Evolutionary conservation across 306 rosid genomes (phyloP).

Genomic region (Pyrus bretschneideri): DNA sequence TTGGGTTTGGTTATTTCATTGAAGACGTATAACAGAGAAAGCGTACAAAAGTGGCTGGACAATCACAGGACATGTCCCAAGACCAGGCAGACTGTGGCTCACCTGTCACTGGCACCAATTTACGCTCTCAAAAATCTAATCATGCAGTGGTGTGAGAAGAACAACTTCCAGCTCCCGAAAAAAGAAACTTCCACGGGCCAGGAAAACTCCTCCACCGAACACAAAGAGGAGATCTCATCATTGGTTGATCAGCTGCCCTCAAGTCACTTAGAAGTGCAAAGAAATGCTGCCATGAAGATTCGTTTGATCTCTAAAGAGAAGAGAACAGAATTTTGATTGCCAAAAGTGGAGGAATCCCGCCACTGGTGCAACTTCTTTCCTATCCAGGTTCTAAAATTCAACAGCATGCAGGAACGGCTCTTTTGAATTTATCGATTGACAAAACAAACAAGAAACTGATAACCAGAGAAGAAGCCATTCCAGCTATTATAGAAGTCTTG

Average conservation of each 20-base stretch:
- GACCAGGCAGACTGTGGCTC: constrained; percentile 34
- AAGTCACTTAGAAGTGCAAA: constrained; percentile 43
- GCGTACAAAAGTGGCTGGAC: constrained; percentile 71
- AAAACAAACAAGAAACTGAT: constrained; percentile 53
- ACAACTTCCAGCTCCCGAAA: constrained; percentile 45
- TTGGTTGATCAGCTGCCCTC: constrained; percentile 48
- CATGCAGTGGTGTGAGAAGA: constrained; percentile 53
- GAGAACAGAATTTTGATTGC: constrained; percentile 57
- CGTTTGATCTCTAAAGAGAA: constrained; percentile 60
- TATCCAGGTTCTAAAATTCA: constrained; percentile 66
- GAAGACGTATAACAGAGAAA: constrained; percentile 71
- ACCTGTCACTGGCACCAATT: constrained; percentile 28
- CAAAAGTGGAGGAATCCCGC: constrained; percentile 48
- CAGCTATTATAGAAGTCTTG: constrained; percentile 60
- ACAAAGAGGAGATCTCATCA: constrained; percentile 32
- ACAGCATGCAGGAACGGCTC: constrained; percentile 66
- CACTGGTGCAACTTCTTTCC: constrained; percentile 52
- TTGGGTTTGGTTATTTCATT: background rate
- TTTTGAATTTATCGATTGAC: constrained; percentile 60
- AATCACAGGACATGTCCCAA: constrained; percentile 46
- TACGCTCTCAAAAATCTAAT: constrained; percentile 50
- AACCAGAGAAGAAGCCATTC: constrained; percentile 56
- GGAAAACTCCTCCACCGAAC: constrained; percentile 20
- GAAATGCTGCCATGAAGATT: constrained; percentile 47
- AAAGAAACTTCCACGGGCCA: constrained; percentile 15